These are phyloP conservation scores for Fusarium heterosporum DNA, from an alignment of 2,329 filamentous ascomycete genomes.

Conservation along the genomic window DNA sequence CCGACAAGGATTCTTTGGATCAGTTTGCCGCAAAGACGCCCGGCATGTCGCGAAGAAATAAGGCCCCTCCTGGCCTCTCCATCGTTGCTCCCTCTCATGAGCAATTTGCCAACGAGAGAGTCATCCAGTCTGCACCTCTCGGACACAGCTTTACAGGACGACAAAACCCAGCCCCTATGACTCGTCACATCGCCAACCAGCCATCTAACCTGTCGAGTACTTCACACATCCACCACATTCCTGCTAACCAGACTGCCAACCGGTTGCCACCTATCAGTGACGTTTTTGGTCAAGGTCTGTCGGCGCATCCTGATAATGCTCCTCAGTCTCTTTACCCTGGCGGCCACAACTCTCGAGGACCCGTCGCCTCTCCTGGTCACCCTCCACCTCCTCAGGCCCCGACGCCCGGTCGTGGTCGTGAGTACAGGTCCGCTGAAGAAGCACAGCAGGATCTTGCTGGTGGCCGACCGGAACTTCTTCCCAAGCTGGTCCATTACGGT, in stretches of 20 bases:
- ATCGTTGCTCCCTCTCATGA: conserved; percentile 95
- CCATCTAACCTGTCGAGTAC: conserved; percentile 84
- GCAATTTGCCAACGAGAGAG: conserved; percentile 91
- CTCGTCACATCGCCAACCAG: conserved; percentile 82
- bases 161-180: conserved; percentile 80
- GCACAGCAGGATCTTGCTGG: conserved; percentile 90
- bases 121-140: conserved; percentile 95
- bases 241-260: conserved; percentile 89
- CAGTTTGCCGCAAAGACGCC: conserved; percentile 76
- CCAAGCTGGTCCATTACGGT: conserved; percentile 94
- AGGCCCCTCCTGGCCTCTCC: conserved; percentile 87
- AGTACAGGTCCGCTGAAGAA: conserved; percentile 96
- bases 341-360: conserved; percentile 72
- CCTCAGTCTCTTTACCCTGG: conserved; percentile 65
- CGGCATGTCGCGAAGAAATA: conserved; percentile 78
- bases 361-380: conserved; percentile 82
- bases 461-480: conserved; percentile 90
- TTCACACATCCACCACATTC: conserved; percentile 91
- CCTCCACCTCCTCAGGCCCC: conserved; percentile 66
- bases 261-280: conserved; percentile 93
- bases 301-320: conserved; percentile 68
- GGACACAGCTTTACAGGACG: conserved; percentile 96
- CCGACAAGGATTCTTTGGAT: conserved; percentile 63
- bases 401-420: conserved; percentile 75
- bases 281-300: conserved; percentile 87